Conservation (phyloP, 306 rosid genomes). For the Lathyrus aphaca region DNA sequence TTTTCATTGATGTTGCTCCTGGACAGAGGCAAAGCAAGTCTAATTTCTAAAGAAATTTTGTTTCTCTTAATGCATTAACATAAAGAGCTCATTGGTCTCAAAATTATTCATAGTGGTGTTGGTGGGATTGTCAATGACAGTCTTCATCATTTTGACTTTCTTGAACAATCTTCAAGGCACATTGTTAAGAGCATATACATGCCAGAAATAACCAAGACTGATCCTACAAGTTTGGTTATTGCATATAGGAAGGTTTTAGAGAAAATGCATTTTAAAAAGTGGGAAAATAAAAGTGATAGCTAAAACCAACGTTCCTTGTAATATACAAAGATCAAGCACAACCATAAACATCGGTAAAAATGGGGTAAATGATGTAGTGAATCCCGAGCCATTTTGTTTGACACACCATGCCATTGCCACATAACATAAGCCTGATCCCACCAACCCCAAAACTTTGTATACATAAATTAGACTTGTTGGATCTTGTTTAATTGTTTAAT, state of each 20-base stretch:
- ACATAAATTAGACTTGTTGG: neutral
- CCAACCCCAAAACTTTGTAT: slow-evolving; percentile 53
- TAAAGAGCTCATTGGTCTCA: neutral
- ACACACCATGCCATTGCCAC: slow-evolving; percentile 97
- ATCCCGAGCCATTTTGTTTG: slow-evolving; percentile 80
- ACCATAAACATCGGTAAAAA: slow-evolving; percentile 69
- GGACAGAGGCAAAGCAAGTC: neutral
- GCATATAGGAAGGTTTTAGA: slow-evolving; percentile 33
- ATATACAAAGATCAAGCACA: slow-evolving; percentile 57
- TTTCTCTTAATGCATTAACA: neutral
- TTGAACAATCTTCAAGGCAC: slow-evolving; percentile 17
- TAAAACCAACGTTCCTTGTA: slow-evolving; percentile 63
- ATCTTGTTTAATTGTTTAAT: no score
- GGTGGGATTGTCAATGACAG: slow-evolving; percentile 32
- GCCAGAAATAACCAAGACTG: slow-evolving; percentile 69
- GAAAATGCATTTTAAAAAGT: slow-evolving; percentile 2
- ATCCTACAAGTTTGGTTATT: slow-evolving; percentile 68
- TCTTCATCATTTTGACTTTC: slow-evolving; percentile 43
- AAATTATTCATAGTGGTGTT: slow-evolving; percentile 13
- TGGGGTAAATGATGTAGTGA: slow-evolving; percentile 83
- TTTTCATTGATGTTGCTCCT: neutral
- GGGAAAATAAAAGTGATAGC: slow-evolving; percentile 3
- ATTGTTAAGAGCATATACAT: slow-evolving; percentile 62
- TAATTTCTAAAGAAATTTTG: no score
- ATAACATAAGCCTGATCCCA: slow-evolving; percentile 88